These are phyloP conservation scores for Zygoascus bituminiphila DNA, from an alignment of 805 yeast species.

Conservation along the genomic window DNA sequence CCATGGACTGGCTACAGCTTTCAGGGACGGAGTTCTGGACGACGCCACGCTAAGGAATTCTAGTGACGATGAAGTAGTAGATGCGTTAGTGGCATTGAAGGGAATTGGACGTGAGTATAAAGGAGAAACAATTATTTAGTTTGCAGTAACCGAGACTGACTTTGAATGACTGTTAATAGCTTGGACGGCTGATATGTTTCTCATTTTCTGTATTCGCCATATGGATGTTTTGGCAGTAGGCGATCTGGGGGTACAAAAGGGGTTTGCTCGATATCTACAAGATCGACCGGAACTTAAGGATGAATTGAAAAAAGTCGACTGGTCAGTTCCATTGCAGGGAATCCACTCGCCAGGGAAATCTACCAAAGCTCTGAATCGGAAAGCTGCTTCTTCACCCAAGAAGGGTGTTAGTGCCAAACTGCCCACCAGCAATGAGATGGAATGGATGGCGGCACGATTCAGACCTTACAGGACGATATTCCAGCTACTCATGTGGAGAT, in stretches of 20 bases:
- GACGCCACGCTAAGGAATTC: conserved; percentile 21
- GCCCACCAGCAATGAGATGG: conserved; percentile 46
- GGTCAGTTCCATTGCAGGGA: conserved; percentile 18
- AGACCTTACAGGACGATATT: conserved; percentile 60
- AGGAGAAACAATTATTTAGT: conserved; percentile 2
- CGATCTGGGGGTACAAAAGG: conserved; percentile 82
- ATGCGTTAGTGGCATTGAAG: conserved; percentile 24
- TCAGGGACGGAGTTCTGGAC: conserved; percentile 17
- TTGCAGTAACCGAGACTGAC: background rate
- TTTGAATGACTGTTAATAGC: conserved; percentile 12
- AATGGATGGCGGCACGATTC: conserved; percentile 47
- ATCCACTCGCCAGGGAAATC: conserved; percentile 25
- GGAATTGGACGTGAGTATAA: conserved; percentile 27
- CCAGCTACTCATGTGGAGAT: conserved; percentile 68
- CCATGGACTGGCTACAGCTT: conserved; percentile 48
- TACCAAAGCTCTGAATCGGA: conserved; percentile 28
- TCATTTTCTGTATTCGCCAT: conserved; percentile 58
- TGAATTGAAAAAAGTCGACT: conserved; percentile 28
- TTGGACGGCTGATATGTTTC: conserved; percentile 89
- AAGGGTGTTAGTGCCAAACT: conserved; percentile 30
- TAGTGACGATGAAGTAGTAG: conserved; percentile 28
- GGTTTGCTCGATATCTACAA: conserved; percentile 57
- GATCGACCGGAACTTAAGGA: conserved; percentile 30
- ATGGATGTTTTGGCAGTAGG: conserved; percentile 66
- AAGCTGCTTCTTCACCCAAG: conserved; percentile 27